Evolutionary conservation across 2,329 filamentous ascomycete genomes (phyloP), one percentile per base, ranked within the genome.

Genomic region (Colletotrichum orchidophilum): DNA sequence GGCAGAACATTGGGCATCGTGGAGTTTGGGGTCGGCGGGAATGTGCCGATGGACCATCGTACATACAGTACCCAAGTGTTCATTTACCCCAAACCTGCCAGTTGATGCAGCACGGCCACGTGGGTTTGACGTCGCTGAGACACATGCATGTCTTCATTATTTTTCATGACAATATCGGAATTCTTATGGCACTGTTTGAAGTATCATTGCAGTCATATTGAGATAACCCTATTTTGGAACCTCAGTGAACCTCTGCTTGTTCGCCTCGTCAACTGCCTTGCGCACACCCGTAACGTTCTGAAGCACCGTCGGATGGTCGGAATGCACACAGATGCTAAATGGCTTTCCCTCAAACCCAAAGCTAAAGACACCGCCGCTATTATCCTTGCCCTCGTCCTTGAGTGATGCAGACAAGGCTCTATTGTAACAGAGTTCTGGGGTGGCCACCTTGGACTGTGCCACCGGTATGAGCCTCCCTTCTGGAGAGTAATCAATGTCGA

Each of bases 401-500:
- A 66, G 13, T 8, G 57, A 59, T 4, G 57, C 57, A 29, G 35
- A 59, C 1, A 59, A 26, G 0, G 62, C 73, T 3, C 73, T 62
- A 26, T 66, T 49, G 9, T 68, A 63, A 46, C 73, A 74, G 27
- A 71, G 3, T 8, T 70, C 71, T 27, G 73, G 66, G 8, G 73
- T 74, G n/a, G 35, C 35, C 4, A 24, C 27, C 9, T 63, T 35
- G n/a, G 70, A 73, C 35, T 69, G 66, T 26, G 73, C 60, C 26
- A 67, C 54, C 4, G 73, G 71, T 1, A 74, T 39, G 8, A 74
- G 57, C 18, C 50, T 71, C 1, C 73, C 73, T 21, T 73, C 71
- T n/a, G 69, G 69, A 52, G 65, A 73, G 53, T 77, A 75, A 54
- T 76, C 75, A 58, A 77, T 75, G 57, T 77, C 75, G 18, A 75